A percentile compares a stretch with the other conserved stretches of the same genome.
Conservation (phyloP, 140 eudicot species). For the Anethum foeniculum region DNA sequence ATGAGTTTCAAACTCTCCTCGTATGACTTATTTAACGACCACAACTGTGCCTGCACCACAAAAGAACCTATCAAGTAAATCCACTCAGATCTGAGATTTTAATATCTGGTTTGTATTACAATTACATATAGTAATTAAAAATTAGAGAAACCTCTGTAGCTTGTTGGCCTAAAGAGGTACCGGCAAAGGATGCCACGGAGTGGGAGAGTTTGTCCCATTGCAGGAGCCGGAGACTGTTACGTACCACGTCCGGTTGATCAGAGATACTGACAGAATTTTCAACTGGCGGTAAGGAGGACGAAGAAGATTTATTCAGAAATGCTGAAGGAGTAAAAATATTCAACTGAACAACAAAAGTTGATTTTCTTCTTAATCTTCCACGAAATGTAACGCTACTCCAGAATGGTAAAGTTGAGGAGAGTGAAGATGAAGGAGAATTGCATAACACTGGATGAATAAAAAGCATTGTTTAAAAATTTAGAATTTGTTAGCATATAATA, state of each 20-base stretch:
- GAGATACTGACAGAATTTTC: constrained; percentile 5
- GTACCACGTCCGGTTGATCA: constrained; percentile 20
- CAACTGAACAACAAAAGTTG: background rate
- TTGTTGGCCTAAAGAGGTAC: constrained; percentile 61
- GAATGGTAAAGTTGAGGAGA: background rate
- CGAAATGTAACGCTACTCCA: background rate
- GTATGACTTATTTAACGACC: constrained; percentile 44
- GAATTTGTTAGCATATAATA: background rate
- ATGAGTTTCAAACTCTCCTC: constrained; percentile 60
- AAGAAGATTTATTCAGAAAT: constrained; percentile 21
- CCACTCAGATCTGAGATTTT: background rate
- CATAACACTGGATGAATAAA: background rate
- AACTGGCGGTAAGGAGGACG: constrained; percentile 7
- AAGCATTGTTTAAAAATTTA: background rate
- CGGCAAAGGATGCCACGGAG: constrained; percentile 84
- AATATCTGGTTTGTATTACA: background rate
- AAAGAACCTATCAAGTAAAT: background rate
- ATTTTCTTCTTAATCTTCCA: background rate
- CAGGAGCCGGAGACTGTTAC: constrained; percentile 52
- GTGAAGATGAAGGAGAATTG: constrained; percentile 9
- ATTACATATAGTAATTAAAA: background rate
- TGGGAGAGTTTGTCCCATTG: constrained; percentile 87
- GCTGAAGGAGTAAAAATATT: constrained; percentile 9
- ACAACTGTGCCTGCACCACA: constrained; percentile 44
- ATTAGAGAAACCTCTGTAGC: constrained; percentile 53